Evolutionary conservation across 1,139 yeast species (phyloP).

Genomic region (Suhomyces choctaworum): DNA sequence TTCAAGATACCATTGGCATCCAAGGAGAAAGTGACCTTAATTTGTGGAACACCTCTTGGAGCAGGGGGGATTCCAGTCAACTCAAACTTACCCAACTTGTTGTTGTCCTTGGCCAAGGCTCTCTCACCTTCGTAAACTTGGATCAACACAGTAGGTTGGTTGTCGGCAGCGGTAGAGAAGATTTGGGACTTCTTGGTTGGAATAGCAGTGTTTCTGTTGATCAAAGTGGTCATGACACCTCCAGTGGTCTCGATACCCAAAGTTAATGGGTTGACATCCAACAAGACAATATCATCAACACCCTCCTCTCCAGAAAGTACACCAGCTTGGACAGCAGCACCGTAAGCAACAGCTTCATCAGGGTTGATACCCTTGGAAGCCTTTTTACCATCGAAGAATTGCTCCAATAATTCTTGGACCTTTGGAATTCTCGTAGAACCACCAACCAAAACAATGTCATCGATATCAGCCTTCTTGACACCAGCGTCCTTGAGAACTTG

Average conservation of each 20-base stretch:
- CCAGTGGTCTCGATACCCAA: constrained; percentile 53
- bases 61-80: constrained; percentile 51
- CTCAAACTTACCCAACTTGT: constrained; percentile 48
- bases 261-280: constrained; percentile 51
- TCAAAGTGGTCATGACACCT: constrained; percentile 51
- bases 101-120: constrained; percentile 48
- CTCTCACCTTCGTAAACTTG: constrained; percentile 53
- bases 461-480: constrained; percentile 76
- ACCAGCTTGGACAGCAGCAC: constrained; percentile 83
- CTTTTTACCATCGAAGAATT: constrained; percentile 87
- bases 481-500: constrained; percentile 89
- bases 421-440: constrained; percentile 98
- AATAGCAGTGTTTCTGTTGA: constrained; percentile 49
- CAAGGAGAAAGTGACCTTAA: constrained; percentile 48
- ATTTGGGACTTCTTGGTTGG: constrained; percentile 52
- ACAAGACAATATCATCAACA: constrained; percentile 49
- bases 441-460: constrained; percentile 93
- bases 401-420: constrained; percentile 87
- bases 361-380: constrained; percentile 96
- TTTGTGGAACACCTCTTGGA: constrained; percentile 53
- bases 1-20: constrained; percentile 52
- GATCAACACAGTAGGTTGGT: constrained; percentile 49
- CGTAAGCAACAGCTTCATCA: constrained; percentile 64
- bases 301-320: constrained; percentile 76
- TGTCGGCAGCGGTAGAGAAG: constrained; percentile 50